Evolutionary conservation across 768 basidiomycete species (phyloP).

Genomic region (Boletellus emodensis): DNA sequence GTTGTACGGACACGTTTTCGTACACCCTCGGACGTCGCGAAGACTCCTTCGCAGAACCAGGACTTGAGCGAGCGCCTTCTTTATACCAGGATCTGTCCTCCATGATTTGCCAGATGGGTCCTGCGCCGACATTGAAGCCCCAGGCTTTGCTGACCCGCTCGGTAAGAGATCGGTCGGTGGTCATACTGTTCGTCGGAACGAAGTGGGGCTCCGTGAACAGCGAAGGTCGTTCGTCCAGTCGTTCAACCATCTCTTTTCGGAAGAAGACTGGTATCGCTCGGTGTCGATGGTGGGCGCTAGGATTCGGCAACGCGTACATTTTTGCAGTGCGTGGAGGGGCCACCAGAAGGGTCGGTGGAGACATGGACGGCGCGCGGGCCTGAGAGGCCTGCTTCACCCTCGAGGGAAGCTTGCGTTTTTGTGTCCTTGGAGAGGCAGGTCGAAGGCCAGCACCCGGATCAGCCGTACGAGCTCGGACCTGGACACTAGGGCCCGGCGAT

Average conservation of each 20-base stretch:
- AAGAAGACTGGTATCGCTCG: slow-evolving; percentile 59
- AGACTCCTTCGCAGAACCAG: slow-evolving; percentile 39
- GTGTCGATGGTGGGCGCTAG: slow-evolving; percentile 71
- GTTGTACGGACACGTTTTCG: slow-evolving; percentile 37
- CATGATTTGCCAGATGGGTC: slow-evolving; percentile 73
- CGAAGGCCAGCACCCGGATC: not conserved
- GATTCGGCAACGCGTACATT: slow-evolving; percentile 57
- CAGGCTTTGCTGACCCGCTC: slow-evolving; percentile 62
- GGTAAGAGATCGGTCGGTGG: slow-evolving; percentile 42
- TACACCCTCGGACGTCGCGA: slow-evolving; percentile 60
- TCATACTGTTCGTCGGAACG: slow-evolving; percentile 54
- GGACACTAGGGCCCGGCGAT: too few species aligned
- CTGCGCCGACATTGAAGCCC: slow-evolving; percentile 70
- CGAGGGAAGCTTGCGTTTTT: slow-evolving; percentile 21
- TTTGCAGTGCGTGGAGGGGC: slow-evolving; percentile 27
- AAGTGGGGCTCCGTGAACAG: slow-evolving; percentile 45
- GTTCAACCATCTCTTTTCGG: slow-evolving; percentile 49
- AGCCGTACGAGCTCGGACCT: not conserved
- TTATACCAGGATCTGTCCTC: slow-evolving; percentile 81
- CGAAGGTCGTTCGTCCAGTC: slow-evolving; percentile 47
- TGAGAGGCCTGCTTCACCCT: slow-evolving; percentile 5
- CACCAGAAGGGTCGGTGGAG: slow-evolving; percentile 1
- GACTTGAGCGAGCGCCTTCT: slow-evolving; percentile 41
- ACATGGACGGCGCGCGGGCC: not conserved
- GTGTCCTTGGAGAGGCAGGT: slow-evolving; percentile 6